phyloP scores from a whole-genome alignment of 768 basidiomycete species.

The Aureoboletus auriporus region DNA sequence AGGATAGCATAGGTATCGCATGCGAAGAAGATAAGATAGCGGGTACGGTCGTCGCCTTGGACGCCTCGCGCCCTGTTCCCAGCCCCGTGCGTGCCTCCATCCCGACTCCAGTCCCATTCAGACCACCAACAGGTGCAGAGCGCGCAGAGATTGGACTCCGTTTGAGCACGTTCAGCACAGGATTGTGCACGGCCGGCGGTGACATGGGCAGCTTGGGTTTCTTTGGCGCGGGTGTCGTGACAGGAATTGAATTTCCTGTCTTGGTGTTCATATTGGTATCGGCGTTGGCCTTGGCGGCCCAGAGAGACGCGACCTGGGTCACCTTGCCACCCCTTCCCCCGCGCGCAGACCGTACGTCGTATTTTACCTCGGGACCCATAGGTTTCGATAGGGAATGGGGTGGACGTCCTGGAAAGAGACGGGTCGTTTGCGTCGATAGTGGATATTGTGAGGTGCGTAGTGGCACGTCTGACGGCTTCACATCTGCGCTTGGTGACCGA shows the following conservation, averaged over 20 bases:
- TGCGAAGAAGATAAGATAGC: slow-evolving; percentile 68
- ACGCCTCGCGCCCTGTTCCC: slow-evolving; percentile 11
- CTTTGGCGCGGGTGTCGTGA: slow-evolving; percentile 2
- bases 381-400: slow-evolving; percentile 33
- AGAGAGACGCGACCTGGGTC: slow-evolving; percentile 67
- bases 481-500: slow-evolving; percentile 14
- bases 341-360: slow-evolving; percentile 72
- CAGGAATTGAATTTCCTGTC: slow-evolving; percentile 3
- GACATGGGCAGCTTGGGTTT: slow-evolving; percentile 2
- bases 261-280: not conserved
- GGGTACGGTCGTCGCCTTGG: slow-evolving; percentile 61
- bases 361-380: slow-evolving; percentile 53
- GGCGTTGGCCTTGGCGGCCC: slow-evolving; percentile 51
- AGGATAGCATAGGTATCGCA: slow-evolving; percentile 68
- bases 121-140: not conserved
- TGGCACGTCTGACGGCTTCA: slow-evolving; percentile 2
- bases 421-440: not conserved
- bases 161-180: slow-evolving; percentile 6
- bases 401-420: slow-evolving; percentile 24
- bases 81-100: slow-evolving; percentile 2
- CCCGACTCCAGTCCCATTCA: not conserved
- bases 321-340: slow-evolving; percentile 77
- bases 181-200: slow-evolving; percentile 9
- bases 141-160: slow-evolving; percentile 8
- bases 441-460: not conserved